Evolutionary conservation across 306 rosid species (phyloP).

Genomic region (Lathyrus aphaca): DNA sequence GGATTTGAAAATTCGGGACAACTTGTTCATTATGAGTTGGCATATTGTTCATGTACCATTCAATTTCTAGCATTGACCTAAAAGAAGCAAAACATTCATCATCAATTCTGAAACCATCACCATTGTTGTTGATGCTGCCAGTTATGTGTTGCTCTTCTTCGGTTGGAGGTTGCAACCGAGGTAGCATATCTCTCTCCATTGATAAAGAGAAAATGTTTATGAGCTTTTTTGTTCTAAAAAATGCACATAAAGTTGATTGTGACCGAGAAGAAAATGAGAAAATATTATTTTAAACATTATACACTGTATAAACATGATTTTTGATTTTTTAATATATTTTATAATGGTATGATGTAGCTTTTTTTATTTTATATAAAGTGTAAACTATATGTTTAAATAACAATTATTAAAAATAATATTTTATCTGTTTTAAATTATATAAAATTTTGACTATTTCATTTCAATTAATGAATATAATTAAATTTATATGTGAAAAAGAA

Average conservation of each 20-base stretch:
- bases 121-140: neutral
- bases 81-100: conserved; percentile 12
- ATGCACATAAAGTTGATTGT: neutral
- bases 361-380: too few relatives aligned
- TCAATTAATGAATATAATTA: too few relatives aligned
- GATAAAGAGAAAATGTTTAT: neutral
- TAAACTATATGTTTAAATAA: too few relatives aligned
- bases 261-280: conserved; percentile 23
- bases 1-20: conserved; percentile 36
- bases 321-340: too few relatives aligned
- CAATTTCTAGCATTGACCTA: conserved; percentile 68
- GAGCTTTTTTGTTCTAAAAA: neutral
- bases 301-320: too few relatives aligned
- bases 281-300: neutral
- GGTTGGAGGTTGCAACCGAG: conserved; percentile 55
- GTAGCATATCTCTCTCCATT: conserved; percentile 42
- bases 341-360: too few relatives aligned
- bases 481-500: too few relatives aligned
- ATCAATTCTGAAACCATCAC: neutral
- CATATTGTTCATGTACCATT: conserved; percentile 57
- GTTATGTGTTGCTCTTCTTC: conserved; percentile 37
- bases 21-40: conserved; percentile 41
- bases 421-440: too few relatives aligned
- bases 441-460: too few relatives aligned
- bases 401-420: too few relatives aligned